Evolutionary conservation across 805 yeast species (phyloP), one percentile per base, ranked within the genome.

Genomic region (Maudiozyma serrabonitensis): DNA sequence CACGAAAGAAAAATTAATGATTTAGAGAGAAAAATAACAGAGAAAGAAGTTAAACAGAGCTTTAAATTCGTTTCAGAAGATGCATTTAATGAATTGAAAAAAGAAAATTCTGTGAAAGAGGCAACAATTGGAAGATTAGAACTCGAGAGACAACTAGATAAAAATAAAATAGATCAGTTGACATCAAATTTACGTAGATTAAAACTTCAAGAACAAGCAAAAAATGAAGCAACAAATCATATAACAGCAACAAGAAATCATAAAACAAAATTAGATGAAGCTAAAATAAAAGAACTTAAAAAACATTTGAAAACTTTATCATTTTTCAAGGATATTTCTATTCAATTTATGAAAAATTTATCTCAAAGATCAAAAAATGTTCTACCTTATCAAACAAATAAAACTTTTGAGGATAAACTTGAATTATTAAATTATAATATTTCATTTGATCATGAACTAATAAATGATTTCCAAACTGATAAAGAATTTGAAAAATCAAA

Each of bases 271-370:
- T 13, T 18, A 11, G 23, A 43, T 26, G 37, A 43, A 32, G 12
- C 15, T 7, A 21, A 23, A 25, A n/a, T 25, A 16, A 31, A 32
- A 28, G 49, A 43, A 43, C 19, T 39, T 6, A 23, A 23, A 15
- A 16, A 12, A 21, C 42, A 38, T 41, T 13, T 21, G 13, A 23
- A 13, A 19, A 23, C 51, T 18, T 28, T 43, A 32, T 19, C 42
- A 1, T 49, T 39, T 34, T 53, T 46, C 21, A 49, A 47, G 21
- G 45, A 47, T 9, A 40, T 42, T 19, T 39, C 54, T 1, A 28
- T 47, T 9, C 32, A 38, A 6, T 53, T 53, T 35, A 41, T 51
- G 50, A 38, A 34, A 16, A 25, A 13, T 13, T 25, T 53, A 31
- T 35, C 32, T 1, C 38, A 35, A 15, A 35, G 38, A 35, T 35